Evolutionary conservation across 1,139 yeast genomes (phyloP).

Genomic region (Hemisphaericaspora lyxosophila): DNA sequence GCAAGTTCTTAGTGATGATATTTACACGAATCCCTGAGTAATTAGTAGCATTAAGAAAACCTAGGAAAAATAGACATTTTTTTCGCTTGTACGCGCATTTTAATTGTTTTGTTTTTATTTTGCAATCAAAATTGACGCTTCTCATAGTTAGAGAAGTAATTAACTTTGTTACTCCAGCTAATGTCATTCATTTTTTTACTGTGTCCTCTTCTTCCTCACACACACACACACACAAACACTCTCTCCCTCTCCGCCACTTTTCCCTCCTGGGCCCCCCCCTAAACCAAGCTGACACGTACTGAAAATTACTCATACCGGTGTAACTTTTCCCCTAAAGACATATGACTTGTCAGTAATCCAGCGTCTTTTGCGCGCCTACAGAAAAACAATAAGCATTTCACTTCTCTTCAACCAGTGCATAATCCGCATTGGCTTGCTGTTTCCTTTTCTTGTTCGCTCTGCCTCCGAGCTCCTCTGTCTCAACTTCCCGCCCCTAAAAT

Average conservation of each 20-base stretch:
- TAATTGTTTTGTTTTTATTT: slow-evolving; percentile 2
- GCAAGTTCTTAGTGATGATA: background rate
- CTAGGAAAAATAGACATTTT: slow-evolving; percentile 1
- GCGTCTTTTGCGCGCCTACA: background rate
- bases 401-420: background rate
- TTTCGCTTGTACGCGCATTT: background rate
- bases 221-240: background rate
- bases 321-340: background rate
- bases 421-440: background rate
- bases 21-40: slow-evolving; percentile 5
- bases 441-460: background rate
- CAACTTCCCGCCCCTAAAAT: background rate
- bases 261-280: no score
- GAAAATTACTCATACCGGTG: background rate
- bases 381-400: background rate
- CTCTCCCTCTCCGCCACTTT: background rate
- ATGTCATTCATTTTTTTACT: slow-evolving; percentile 1
- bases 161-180: no score
- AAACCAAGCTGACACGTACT: no score
- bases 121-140: slow-evolving; percentile 3
- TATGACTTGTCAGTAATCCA: background rate
- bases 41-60: slow-evolving; percentile 1
- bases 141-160: no score
- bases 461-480: background rate
- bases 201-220: background rate